These are phyloP conservation scores for Auriscalpium vulgare DNA, from an alignment of 768 basidiomycete genomes.

Conservation along the genomic window DNA sequence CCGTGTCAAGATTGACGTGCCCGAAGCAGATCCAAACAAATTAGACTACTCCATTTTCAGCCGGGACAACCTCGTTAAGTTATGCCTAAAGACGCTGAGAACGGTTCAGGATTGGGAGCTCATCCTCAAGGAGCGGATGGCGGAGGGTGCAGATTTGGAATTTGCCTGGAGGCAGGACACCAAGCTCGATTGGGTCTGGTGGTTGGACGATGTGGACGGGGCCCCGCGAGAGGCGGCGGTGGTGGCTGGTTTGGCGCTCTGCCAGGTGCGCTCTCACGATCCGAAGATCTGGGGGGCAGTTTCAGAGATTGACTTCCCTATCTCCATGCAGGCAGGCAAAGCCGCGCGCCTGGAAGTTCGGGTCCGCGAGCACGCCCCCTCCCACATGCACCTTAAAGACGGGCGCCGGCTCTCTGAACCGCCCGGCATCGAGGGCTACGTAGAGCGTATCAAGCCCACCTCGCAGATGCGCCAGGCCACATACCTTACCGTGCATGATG, in stretches of 20 bases:
- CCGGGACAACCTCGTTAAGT: conserved; percentile 50
- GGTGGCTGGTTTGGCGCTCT: conserved; percentile 66
- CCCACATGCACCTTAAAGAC: conserved; percentile 32
- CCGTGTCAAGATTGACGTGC: conserved; percentile 63
- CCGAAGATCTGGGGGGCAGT: too few relatives aligned
- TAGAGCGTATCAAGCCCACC: conserved; percentile 60
- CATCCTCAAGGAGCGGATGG: conserved; percentile 46
- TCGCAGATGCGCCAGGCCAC: conserved; percentile 47
- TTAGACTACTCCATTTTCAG: conserved; percentile 42
- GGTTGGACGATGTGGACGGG: conserved; percentile 58
- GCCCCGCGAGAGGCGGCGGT: conserved; percentile 61
- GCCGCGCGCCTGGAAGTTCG: conserved; percentile 66
- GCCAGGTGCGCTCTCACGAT: conserved; percentile 39
- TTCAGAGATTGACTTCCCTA: neutral
- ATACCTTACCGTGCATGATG: conserved; percentile 68
- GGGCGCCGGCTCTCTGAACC: conserved; percentile 60
- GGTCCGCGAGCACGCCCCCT: conserved; percentile 60
- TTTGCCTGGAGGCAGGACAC: conserved; percentile 74
- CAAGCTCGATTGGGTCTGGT: conserved; percentile 82
- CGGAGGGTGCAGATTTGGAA: conserved; percentile 50
- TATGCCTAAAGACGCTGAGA: conserved; percentile 51
- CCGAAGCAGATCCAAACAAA: conserved; percentile 34
- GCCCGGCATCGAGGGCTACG: conserved; percentile 78
- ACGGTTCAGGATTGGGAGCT: conserved; percentile 54
- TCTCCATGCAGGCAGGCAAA: conserved; percentile 25